Evolutionary conservation across 1,284 basidiomycete species (phyloP).

Genomic region (Anthracocystis panici-leucophaei): DNA sequence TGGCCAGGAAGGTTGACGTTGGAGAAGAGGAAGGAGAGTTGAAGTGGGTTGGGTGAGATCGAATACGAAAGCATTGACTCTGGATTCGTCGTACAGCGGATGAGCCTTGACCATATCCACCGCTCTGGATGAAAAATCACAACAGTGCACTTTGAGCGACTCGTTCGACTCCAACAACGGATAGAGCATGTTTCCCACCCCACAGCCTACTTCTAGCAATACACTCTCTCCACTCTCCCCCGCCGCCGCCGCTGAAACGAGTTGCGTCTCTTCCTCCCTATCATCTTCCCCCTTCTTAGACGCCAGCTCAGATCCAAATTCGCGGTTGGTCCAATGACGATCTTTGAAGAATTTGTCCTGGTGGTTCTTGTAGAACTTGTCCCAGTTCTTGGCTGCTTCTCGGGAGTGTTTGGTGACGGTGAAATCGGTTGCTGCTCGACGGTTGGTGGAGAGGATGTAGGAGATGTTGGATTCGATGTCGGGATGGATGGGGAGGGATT

Average conservation of each 20-base stretch:
- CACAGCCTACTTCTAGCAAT: slow-evolving; percentile 67
- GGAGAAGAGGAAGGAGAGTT: slow-evolving; percentile 7
- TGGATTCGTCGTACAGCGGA: slow-evolving; percentile 43
- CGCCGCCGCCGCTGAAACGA: slow-evolving; percentile 4
- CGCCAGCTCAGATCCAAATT: slow-evolving; percentile 50
- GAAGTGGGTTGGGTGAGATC: slow-evolving; percentile 55
- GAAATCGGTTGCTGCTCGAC: slow-evolving; percentile 52
- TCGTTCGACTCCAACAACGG: slow-evolving; percentile 58
- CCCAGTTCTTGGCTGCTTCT: slow-evolving; percentile 67
- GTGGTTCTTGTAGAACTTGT: slow-evolving; percentile 69
- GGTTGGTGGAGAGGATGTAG: slow-evolving; percentile 45
- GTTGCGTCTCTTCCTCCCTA: slow-evolving; percentile 31
- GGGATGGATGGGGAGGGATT: slow-evolving; percentile 12
- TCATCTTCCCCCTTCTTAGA: slow-evolving; percentile 25
- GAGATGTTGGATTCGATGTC: slow-evolving; percentile 33
- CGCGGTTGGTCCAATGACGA: slow-evolving; percentile 69
- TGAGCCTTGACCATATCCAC: slow-evolving; percentile 65
- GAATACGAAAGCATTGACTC: slow-evolving; percentile 69
- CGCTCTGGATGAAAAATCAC: slow-evolving; percentile 66
- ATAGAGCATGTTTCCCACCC: slow-evolving; percentile 68
- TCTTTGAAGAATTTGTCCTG: slow-evolving; percentile 70
- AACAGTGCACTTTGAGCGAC: slow-evolving; percentile 62
- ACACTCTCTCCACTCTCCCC: slow-evolving; percentile 35
- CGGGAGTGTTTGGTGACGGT: slow-evolving; percentile 59
- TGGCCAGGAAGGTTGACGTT: slow-evolving; percentile 19